Conservation (phyloP, 495 filamentous ascomycete species). For the Cladorrhinum samala region DNA sequence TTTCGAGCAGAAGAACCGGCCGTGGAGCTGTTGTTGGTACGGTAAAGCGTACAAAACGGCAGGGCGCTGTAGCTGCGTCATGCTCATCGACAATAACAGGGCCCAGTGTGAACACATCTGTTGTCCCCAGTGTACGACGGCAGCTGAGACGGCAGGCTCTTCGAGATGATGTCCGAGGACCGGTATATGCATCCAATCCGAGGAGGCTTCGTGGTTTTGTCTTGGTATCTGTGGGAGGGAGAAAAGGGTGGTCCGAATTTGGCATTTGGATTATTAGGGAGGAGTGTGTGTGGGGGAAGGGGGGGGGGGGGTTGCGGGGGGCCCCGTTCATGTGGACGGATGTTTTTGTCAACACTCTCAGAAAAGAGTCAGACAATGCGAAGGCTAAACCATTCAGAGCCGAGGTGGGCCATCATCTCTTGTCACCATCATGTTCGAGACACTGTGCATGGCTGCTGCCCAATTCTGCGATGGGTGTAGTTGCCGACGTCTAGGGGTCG, state of each 20-base stretch:
- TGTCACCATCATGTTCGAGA: not conserved
- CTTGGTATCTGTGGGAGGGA: not conserved
- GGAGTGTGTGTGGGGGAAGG: not conserved
- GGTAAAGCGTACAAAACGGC: constrained; percentile 34
- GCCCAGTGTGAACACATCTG: constrained; percentile 38
- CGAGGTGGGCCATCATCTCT: not conserved
- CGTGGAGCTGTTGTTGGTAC: constrained; percentile 40
- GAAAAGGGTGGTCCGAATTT: not conserved
- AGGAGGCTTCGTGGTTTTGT: not conserved
- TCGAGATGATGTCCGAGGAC: not conserved
- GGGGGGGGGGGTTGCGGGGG: not conserved
- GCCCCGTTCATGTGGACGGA: no score
- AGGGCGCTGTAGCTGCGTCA: constrained; percentile 36
- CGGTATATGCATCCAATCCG: constrained; percentile 1
- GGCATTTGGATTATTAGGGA: not conserved
- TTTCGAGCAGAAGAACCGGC: constrained; percentile 31
- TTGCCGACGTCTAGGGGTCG: no score
- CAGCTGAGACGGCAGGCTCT: constrained; percentile 10
- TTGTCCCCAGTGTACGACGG: constrained; percentile 30
- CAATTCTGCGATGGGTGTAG: not conserved
- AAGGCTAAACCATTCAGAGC: not conserved
- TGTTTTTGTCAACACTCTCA: no score
- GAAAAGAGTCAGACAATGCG: not conserved
- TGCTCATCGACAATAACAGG: constrained; percentile 34
- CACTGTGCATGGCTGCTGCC: not conserved